Conservation (phyloP, 306 rosid species). For the Elaeagnus macrophylla region DNA sequence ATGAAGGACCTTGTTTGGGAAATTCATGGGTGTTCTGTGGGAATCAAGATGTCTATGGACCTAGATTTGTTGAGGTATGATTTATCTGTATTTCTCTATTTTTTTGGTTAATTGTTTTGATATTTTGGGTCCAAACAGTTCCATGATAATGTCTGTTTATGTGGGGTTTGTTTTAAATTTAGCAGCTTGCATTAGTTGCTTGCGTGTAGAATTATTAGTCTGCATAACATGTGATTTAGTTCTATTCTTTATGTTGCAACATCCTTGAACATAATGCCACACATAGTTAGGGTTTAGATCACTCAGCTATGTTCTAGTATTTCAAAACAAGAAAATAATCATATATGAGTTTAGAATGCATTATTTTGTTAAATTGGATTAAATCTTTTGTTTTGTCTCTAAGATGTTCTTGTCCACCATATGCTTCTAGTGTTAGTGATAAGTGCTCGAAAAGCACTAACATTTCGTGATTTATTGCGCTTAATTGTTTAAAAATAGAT, state of each 20-base stretch:
- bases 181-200: too few species aligned
- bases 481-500: too few species aligned
- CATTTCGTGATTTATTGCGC: too few species aligned
- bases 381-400: not conserved
- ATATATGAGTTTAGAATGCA: not conserved
- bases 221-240: too few species aligned
- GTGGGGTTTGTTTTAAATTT: too few species aligned
- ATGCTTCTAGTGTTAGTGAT: slow-evolving; percentile 65
- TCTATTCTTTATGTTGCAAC: too few species aligned
- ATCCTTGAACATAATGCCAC: too few species aligned
- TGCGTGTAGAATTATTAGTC: too few species aligned
- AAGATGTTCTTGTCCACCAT: not conserved
- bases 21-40: slow-evolving; percentile 81
- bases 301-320: not conserved
- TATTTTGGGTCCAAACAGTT: not conserved
- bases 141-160: not conserved
- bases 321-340: not conserved
- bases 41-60: slow-evolving; percentile 49
- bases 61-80: slow-evolving; percentile 65
- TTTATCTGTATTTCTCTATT: slow-evolving; percentile 4
- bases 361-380: not conserved
- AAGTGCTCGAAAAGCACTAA: too few species aligned
- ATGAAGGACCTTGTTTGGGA: slow-evolving; percentile 43
- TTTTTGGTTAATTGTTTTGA: not conserved
- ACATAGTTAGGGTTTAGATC: too few species aligned